These are phyloP conservation scores for Athelia psychrophila DNA, from an alignment of 1,284 basidiomycete species.

Conservation along the genomic window DNA sequence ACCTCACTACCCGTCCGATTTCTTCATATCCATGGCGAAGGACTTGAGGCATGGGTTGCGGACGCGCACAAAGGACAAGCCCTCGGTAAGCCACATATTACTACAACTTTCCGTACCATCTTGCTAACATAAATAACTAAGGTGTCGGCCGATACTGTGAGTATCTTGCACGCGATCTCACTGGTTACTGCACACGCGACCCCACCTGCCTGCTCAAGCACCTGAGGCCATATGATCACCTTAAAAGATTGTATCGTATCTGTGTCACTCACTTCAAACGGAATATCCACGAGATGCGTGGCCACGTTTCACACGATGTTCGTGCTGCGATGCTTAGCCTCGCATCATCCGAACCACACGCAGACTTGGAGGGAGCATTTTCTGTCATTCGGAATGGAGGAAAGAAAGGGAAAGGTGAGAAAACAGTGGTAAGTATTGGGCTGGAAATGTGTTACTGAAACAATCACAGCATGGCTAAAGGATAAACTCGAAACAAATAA, in stretches of 20 bases:
- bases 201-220: background rate
- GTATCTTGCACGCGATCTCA: background rate
- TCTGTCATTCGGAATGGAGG: conserved; percentile 14
- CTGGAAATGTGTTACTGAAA: background rate
- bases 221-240: conserved; percentile 17
- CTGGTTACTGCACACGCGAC: background rate
- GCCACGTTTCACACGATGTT: conserved; percentile 9
- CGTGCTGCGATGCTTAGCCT: conserved; percentile 18
- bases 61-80: conserved; percentile 25
- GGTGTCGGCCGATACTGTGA: background rate
- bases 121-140: background rate
- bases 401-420: conserved; percentile 13
- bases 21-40: conserved; percentile 19
- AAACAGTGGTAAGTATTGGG: background rate
- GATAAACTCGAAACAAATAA: conserved; percentile 14
- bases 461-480: conserved; percentile 19
- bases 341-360: conserved; percentile 15
- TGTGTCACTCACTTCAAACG: conserved; percentile 16
- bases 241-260: conserved; percentile 11
- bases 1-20: conserved; percentile 13
- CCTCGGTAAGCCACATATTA: conserved; percentile 7
- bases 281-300: conserved; percentile 13
- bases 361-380: conserved; percentile 15
- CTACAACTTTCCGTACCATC: background rate
- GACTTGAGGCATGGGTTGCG: conserved; percentile 17